phyloP scores from a whole-genome alignment of 768 basidiomycete genomes.

The Tylopilus felleus region DNA sequence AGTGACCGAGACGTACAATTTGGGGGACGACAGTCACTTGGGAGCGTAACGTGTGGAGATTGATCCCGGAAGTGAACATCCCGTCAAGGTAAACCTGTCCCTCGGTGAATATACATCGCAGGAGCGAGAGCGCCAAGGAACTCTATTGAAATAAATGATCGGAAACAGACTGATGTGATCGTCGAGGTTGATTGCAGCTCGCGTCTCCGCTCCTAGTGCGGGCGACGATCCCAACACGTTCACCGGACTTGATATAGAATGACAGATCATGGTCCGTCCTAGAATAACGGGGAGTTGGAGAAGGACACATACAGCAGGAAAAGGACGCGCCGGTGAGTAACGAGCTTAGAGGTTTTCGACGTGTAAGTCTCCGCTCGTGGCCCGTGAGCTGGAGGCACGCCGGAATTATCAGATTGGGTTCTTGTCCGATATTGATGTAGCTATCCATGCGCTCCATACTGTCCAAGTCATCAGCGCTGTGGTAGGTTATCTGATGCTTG shows the following conservation, averaged over 20 bases:
- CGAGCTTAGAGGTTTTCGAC: slow-evolving; percentile 8
- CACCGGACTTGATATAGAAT: neutral
- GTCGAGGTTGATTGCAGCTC: neutral
- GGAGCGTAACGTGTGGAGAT: neutral
- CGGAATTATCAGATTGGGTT: neutral
- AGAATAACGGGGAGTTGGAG: no score
- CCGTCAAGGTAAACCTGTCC: neutral
- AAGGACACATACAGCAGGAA: neutral
- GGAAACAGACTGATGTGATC: neutral
- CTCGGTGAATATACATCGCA: neutral
- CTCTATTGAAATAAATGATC: neutral
- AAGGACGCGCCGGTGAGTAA: neutral
- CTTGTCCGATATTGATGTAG: neutral
- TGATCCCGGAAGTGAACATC: neutral
- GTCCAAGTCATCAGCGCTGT: neutral
- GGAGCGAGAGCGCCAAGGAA: neutral
- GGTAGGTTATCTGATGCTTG: no score
- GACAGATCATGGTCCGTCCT: neutral
- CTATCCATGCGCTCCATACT: neutral
- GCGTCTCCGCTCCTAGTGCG: neutral
- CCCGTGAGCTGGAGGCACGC: neutral
- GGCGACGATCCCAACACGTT: neutral
- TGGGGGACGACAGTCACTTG: slow-evolving; percentile 56
- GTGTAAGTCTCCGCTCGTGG: neutral
- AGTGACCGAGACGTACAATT: neutral